Percentiles rank a stretch among this genome's conserved stretches.
phyloP scores from a whole-genome alignment of 1,284 basidiomycete genomes.

The Pascua guehoae region DNA sequence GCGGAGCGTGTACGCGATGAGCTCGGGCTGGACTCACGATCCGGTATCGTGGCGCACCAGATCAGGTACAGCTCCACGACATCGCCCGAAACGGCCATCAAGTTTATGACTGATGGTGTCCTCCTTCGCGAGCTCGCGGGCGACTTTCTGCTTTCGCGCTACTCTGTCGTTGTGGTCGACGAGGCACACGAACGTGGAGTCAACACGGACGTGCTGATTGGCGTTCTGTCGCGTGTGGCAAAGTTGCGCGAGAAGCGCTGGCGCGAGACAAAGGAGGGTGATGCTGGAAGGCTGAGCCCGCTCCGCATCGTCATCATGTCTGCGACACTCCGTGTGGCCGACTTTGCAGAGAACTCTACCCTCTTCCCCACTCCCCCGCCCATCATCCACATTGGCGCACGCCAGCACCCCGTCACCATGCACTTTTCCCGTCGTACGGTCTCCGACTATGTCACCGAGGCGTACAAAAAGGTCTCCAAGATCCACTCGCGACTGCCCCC shows the following conservation, averaged over 20 bases:
- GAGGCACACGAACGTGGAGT: slow-evolving; percentile 98
- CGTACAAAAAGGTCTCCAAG: slow-evolving; percentile 82
- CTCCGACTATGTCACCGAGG: slow-evolving; percentile 85
- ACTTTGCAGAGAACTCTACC: slow-evolving; percentile 82
- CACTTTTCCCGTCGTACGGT: slow-evolving; percentile 87
- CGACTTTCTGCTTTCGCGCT: slow-evolving; percentile 85
- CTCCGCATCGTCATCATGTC: slow-evolving; percentile 97
- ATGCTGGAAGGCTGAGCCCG: slow-evolving; percentile 72
- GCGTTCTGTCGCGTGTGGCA: slow-evolving; percentile 87
- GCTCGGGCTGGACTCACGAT: slow-evolving; percentile 62
- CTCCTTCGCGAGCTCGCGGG: slow-evolving; percentile 85
- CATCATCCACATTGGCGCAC: slow-evolving; percentile 79
- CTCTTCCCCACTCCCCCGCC: slow-evolving; percentile 84
- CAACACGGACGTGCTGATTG: slow-evolving; percentile 97
- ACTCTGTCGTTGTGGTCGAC: slow-evolving; percentile 92
- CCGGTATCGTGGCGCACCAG: slow-evolving; percentile 85
- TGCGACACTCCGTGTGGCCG: slow-evolving; percentile 87
- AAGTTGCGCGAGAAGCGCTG: slow-evolving; percentile 83
- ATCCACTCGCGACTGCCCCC: slow-evolving; percentile 68
- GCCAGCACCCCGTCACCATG: slow-evolving; percentile 91
- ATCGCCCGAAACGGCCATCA: slow-evolving; percentile 82
- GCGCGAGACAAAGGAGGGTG: slow-evolving; percentile 61
- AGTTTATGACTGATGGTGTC: slow-evolving; percentile 99
- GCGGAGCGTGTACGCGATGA: slow-evolving; percentile 87
- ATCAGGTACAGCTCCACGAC: slow-evolving; percentile 96